These are phyloP conservation scores for Agapanthus africanus DNA, from an alignment of 106 monocot species.

Conservation along the genomic window DNA sequence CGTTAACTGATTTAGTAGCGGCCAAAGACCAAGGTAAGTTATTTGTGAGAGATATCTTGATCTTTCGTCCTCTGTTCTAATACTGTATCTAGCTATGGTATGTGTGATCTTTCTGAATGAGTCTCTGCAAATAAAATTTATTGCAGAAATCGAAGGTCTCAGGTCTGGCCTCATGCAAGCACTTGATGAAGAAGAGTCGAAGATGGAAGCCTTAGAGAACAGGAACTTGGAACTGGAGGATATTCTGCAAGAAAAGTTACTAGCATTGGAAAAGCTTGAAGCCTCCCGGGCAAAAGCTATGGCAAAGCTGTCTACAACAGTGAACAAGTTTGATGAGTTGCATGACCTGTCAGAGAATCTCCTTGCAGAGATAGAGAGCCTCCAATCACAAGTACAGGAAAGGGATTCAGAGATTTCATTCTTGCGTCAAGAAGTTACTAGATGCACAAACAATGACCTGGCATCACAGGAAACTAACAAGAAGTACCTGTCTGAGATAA, in stretches of 20 bases:
- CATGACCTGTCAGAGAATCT: constrained; percentile 83
- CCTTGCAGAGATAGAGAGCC: constrained; percentile 77
- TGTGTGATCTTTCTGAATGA: not conserved
- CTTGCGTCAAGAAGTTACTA: constrained; percentile 86
- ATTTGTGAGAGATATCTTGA: not conserved
- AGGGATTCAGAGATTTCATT: constrained; percentile 88
- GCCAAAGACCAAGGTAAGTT: constrained; percentile 84
- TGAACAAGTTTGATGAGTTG: constrained; percentile 92
- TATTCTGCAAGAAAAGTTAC: constrained; percentile 38
- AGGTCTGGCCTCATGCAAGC: constrained; percentile 52
- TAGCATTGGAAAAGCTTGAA: constrained; percentile 56
- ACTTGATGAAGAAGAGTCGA: constrained; percentile 91
- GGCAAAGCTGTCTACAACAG: constrained; percentile 78
- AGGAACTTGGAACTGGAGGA: constrained; percentile 48
- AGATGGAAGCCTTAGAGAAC: constrained; percentile 57
- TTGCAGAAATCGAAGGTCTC: constrained; percentile 84
- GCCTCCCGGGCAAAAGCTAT: constrained; percentile 49
- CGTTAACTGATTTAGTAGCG: constrained; percentile 43
- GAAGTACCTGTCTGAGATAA: constrained; percentile 38
- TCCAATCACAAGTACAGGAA: constrained; percentile 66
- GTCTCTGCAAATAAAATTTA: not conserved
- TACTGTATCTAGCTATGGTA: not conserved
- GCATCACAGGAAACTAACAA: constrained; percentile 65
- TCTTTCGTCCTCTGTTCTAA: not conserved
- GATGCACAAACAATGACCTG: constrained; percentile 67